Percentiles rank a stretch among this genome's conserved stretches.
Evolutionary conservation across 768 basidiomycete genomes (phyloP).

Genomic region (Termitomyces titanicus): DNA sequence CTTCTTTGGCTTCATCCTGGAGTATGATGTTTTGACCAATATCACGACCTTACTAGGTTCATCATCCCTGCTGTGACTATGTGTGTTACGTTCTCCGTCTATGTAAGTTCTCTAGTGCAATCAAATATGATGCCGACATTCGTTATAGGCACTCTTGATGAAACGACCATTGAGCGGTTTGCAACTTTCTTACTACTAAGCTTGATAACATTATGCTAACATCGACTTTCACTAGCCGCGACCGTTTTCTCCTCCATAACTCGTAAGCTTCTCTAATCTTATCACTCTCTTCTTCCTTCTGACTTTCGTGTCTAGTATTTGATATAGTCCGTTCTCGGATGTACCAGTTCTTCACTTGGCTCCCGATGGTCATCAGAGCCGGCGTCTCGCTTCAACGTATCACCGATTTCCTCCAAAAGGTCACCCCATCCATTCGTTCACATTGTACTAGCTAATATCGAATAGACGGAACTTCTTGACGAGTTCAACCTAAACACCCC

Average conservation of each 20-base stretch:
- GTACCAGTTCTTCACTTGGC: conserved; percentile 26
- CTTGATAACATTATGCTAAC: too few relatives aligned
- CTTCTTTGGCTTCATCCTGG: not conserved
- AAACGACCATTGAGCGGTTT: conserved; percentile 7
- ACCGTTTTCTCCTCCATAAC: conserved; percentile 16
- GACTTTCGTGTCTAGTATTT: too few relatives aligned
- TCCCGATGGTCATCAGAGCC: conserved; percentile 27
- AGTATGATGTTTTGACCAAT: not conserved
- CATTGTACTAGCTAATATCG: too few relatives aligned
- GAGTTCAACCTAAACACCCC: not conserved
- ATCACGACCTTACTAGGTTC: conserved; percentile 30
- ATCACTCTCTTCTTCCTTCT: too few relatives aligned
- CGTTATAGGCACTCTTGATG: conserved; percentile 9
- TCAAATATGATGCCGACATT: not conserved
- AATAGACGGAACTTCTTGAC: conserved; percentile 1
- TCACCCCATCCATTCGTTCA: conserved; percentile 12
- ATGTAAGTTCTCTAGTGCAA: too few relatives aligned
- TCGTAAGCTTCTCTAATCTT: too few relatives aligned
- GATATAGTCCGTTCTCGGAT: conserved; percentile 51
- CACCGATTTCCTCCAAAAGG: conserved; percentile 35
- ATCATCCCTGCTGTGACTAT: conserved; percentile 61
- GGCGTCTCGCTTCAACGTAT: conserved; percentile 64
- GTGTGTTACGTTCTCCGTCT: conserved; percentile 54
- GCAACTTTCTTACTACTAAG: not conserved
- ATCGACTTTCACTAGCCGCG: conserved; percentile 1